phyloP scores from a whole-genome alignment of 495 filamentous ascomycete species.

The Collariella sp. region DNA sequence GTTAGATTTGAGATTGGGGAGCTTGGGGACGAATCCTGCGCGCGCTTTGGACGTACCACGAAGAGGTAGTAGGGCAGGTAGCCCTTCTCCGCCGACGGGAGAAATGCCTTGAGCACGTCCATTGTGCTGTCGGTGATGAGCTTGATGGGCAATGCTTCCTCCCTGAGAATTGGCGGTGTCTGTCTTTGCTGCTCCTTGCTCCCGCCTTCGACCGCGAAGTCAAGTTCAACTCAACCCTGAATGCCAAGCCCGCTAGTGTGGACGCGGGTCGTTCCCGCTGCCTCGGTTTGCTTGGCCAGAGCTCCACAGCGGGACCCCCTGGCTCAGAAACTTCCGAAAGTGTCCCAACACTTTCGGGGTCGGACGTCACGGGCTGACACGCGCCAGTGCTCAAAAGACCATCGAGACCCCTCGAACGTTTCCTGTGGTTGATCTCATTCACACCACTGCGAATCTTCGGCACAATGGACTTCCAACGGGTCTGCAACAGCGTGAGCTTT shows the following conservation, averaged over 20 bases:
- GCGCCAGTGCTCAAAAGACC: neutral
- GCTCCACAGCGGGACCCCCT: neutral
- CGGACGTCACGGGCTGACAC: neutral
- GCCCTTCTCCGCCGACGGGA: conserved; percentile 37
- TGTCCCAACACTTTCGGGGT: conserved; percentile 2
- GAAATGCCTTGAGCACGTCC: conserved; percentile 30
- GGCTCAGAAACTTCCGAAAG: neutral
- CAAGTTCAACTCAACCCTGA: neutral
- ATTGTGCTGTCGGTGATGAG: conserved; percentile 14
- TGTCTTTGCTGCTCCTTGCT: too few relatives aligned
- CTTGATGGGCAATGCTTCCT: too few relatives aligned
- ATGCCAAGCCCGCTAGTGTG: neutral
- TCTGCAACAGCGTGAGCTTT: conserved; percentile 2
- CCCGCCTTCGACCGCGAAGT: neutral
- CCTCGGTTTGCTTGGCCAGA: neutral
- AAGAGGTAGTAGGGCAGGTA: conserved; percentile 43
- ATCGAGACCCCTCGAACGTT: neutral
- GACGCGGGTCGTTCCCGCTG: neutral
- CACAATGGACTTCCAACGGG: too few relatives aligned
- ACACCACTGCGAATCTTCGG: neutral
- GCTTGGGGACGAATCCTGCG: neutral
- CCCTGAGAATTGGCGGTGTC: neutral
- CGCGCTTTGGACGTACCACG: conserved; percentile 28
- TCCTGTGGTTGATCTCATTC: neutral
- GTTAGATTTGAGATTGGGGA: neutral